Base-by-base conservation (phyloP, 2,329 filamentous ascomycete genomes). In the Colletotrichum lini region DNA sequence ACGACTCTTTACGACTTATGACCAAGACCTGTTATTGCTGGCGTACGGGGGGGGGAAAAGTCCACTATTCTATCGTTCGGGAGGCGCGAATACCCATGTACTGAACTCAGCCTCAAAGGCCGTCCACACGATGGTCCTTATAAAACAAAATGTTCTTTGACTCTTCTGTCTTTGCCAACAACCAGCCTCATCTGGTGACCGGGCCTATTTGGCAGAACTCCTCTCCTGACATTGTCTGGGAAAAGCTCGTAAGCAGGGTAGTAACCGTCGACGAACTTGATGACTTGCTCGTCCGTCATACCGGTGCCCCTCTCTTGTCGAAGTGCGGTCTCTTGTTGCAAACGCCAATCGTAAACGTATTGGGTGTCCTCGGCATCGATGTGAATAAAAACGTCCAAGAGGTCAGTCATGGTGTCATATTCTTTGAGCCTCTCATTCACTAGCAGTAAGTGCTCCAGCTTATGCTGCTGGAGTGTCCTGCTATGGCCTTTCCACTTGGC, bases 271-370 rank as follows among this genome's bases (percentile, higher is more conserved):
- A 90, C 93, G 80, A 98, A 98, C 57, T 87, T 85, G 67, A 90
- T 85, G 53, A 98, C 94, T 79, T 96, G 89, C 67, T 94, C 92
- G 75, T 94, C 91, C 1, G 90, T 92, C 95, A 98, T 98, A 40
- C 94, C 95, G 0, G 86, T 87, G 10, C 93, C 94, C 74, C 88
- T 92, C 26, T 86, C 82, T 9, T 84, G 84, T 30, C 93, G 88
- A 76, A 98, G 84, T 70, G 88, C 88, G 58, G 88, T 87, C 82
- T 98, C 95, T 82, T 97, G 94, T 82, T 98, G 86, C 75, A 91
- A 84, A 16, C 95, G 90, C 95, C 95, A 98, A 72, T 88, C 88
- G 77, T 98, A 98, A 63, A 97, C 95, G 78, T 91, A 95, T 61
- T 86, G 84, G 5, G 90, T 86, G 74, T 96, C 85, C 75, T 93